Base-by-base conservation (phyloP, 148 eudicot genomes). In the Selenicereus undatus region DNA sequence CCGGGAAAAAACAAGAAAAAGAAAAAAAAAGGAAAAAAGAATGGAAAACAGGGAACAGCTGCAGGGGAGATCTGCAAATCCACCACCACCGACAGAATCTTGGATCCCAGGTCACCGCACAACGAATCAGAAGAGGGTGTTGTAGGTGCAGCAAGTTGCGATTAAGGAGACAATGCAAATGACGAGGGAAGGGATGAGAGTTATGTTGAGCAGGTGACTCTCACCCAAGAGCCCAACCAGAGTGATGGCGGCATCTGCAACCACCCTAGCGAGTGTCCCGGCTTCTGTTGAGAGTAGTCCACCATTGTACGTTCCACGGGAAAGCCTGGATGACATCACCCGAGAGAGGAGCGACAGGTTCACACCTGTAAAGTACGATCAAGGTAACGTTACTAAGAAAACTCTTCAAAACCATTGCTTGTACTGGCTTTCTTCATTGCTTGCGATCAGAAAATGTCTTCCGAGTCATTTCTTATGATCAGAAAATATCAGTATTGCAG, bases 241-340 rank as follows among this genome's bases (percentile, higher is more conserved):
- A 20, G 99, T 95, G 74, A 95, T 95, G 8, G 99, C 90, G n/a
- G 73, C 94, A 84, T 95, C 99, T 64, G 99, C 97, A 81, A 93
- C 85, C 52, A 95, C 99, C 78, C 99, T 87, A 1, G 99, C 99
- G 32, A 95, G 81, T 4, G 99, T 95, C 58, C 99, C 99, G 1
- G 99, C 99, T 90, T 95, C 99, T 1, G 99, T 95, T 12, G 99
- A 95, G 42, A 95, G 85, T 45, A 95, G 76, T 32, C 99, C 99
- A 3, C 99, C 97, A 42, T 95, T 95, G 88, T 91, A 95, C 20
- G 99, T 95, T 75, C 99, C 99, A 54, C 99, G 93, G 62, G 97
- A 88, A 69, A 95, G 95, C 81, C 99, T 85, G 8, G 97, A 95
- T 73, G 99, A 93, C 99, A 95, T 95, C 24, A 95, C 99, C 66